Evolutionary conservation across 352 stramenopile species (phyloP).

Genomic region (Phytophthora citricola): DNA sequence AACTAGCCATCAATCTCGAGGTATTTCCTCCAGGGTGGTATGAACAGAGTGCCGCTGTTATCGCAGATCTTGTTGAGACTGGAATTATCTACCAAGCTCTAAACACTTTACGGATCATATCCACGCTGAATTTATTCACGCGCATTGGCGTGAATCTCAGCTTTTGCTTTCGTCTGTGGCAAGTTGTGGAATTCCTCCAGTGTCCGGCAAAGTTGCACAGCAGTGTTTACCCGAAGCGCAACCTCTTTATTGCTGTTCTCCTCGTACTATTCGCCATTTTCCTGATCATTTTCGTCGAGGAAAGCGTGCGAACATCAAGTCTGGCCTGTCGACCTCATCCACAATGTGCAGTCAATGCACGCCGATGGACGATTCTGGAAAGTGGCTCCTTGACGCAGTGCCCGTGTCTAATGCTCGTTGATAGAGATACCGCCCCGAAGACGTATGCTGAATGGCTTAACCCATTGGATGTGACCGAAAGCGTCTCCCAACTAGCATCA

Average conservation of each 20-base stretch:
- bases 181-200: slow-evolving; percentile 5
- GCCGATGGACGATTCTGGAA: slow-evolving; percentile 30
- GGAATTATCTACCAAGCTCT: slow-evolving; percentile 31
- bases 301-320: slow-evolving; percentile 24
- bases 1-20: slow-evolving; percentile 25
- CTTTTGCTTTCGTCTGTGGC: slow-evolving; percentile 27
- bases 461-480: slow-evolving; percentile 38
- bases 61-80: slow-evolving; percentile 18
- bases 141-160: slow-evolving; percentile 35
- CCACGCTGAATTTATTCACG: slow-evolving; percentile 30
- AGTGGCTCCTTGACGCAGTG: slow-evolving; percentile 31
- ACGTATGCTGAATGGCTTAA: slow-evolving; percentile 40
- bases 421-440: slow-evolving; percentile 24
- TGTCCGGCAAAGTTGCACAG: neutral
- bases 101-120: slow-evolving; percentile 41
- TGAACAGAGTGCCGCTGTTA: slow-evolving; percentile 17
- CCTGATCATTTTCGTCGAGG: slow-evolving; percentile 18
- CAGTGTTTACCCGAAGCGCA: slow-evolving; percentile 23
- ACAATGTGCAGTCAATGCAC: slow-evolving; percentile 37
- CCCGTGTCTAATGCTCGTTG: slow-evolving; percentile 51
- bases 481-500: slow-evolving; percentile 28
- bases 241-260: slow-evolving; percentile 2
- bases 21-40: slow-evolving; percentile 26
- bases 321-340: slow-evolving; percentile 18
- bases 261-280: slow-evolving; percentile 15